Percentiles rank a stretch among this genome's conserved stretches.
These are phyloP conservation scores for Alternaria consortialis DNA, from an alignment of 2,329 filamentous ascomycete genomes.

Conservation along the genomic window DNA sequence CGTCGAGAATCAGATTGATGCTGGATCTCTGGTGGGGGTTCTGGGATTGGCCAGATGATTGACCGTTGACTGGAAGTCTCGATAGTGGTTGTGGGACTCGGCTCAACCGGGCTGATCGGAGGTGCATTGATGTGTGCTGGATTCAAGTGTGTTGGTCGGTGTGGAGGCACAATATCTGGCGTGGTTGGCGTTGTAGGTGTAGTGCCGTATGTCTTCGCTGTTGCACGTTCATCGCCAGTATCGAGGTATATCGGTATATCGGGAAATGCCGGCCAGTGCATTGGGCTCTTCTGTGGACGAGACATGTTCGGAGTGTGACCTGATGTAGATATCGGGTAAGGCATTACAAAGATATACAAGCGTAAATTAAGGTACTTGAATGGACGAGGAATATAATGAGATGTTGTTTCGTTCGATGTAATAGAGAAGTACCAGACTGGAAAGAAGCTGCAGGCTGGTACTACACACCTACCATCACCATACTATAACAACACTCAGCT, in stretches of 20 bases:
- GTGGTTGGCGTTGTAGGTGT: slow-evolving; percentile 35
- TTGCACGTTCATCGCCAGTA: slow-evolving; percentile 21
- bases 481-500: slow-evolving; percentile 29
- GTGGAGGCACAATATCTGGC: slow-evolving; percentile 18
- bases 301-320: slow-evolving; percentile 11
- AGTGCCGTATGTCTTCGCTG: slow-evolving; percentile 27
- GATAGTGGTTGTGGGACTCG: slow-evolving; percentile 30
- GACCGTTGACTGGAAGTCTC: slow-evolving; percentile 31
- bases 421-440: slow-evolving; percentile 11
- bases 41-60: slow-evolving; percentile 29
- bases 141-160: slow-evolving; percentile 7
- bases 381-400: background rate
- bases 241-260: slow-evolving; percentile 40
- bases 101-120: background rate
- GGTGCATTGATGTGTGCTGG: background rate
- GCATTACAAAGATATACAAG: slow-evolving; percentile 23
- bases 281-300: slow-evolving; percentile 15
- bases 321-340: slow-evolving; percentile 25
- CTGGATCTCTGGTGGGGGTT: slow-evolving; percentile 29
- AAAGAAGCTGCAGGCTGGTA: slow-evolving; percentile 17
- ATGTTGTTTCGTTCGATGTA: background rate
- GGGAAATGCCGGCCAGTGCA: slow-evolving; percentile 31
- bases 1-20: slow-evolving; percentile 7
- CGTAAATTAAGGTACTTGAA: slow-evolving; percentile 4
- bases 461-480: slow-evolving; percentile 19